Evolutionary conservation across 148 eudicot species (phyloP).

Genomic region (Fagopyrum tataricum): DNA sequence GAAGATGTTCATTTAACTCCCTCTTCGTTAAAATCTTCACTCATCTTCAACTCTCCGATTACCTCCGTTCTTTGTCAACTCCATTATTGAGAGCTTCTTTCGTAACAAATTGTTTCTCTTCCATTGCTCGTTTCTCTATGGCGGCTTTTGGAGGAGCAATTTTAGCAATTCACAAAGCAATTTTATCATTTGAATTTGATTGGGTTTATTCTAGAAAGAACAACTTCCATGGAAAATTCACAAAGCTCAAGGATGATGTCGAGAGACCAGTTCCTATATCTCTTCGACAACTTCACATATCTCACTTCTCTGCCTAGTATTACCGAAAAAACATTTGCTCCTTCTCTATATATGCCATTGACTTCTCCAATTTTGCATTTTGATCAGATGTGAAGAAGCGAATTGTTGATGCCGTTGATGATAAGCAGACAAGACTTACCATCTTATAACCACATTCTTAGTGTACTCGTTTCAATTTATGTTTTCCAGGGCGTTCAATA

Average conservation of each 20-base stretch:
- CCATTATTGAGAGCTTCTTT: no score
- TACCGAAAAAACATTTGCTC: not conserved
- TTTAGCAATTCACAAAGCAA: no score
- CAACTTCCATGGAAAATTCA: slow-evolving; percentile 5
- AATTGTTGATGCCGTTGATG: slow-evolving; percentile 59
- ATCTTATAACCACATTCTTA: not conserved
- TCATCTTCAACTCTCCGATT: no score
- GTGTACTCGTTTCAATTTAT: not conserved
- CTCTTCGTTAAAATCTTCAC: no score
- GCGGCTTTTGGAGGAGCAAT: no score
- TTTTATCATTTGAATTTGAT: not conserved
- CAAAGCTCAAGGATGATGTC: slow-evolving; percentile 67
- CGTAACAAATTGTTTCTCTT: no score
- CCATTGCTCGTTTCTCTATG: no score
- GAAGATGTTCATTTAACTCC: no score
- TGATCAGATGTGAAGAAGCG: slow-evolving; percentile 56
- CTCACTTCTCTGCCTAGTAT: slow-evolving; percentile 73
- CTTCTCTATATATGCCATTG: not conserved
- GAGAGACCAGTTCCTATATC: slow-evolving; percentile 53
- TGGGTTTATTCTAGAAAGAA: not conserved
- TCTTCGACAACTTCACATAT: slow-evolving; percentile 57
- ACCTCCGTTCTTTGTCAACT: no score
- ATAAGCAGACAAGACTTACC: slow-evolving; percentile 40
- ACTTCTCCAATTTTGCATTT: not conserved
- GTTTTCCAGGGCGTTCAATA: not conserved